These are phyloP conservation scores for Ochromonas danica DNA, from an alignment of 108 stramenopile genomes.

Conservation along the genomic window DNA sequence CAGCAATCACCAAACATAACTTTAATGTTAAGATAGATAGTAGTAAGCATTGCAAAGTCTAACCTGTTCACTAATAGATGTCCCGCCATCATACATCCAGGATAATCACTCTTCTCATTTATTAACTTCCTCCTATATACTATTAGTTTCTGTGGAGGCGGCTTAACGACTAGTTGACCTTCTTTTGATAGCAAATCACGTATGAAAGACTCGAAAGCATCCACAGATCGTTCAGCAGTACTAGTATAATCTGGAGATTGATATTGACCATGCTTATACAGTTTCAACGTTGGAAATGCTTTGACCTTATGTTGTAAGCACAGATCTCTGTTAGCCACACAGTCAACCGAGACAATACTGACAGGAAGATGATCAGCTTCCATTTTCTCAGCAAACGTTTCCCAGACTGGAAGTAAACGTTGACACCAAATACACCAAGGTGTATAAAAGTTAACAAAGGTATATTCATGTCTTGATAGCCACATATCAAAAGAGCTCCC, in stretches of 20 bases:
- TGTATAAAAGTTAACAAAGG: constrained; percentile 81
- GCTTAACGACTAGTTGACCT: background rate
- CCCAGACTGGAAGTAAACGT: background rate
- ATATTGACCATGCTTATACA: constrained; percentile 59
- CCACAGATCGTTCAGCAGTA: constrained; percentile 81
- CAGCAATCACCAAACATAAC: background rate
- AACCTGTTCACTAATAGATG: constrained; percentile 28
- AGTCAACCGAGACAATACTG: constrained; percentile 70
- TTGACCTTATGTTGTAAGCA: constrained; percentile 72
- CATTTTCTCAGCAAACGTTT: constrained; percentile 66
- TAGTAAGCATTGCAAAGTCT: background rate
- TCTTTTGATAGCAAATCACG: background rate
- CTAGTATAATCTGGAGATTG: constrained; percentile 71
- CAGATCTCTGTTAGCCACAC: constrained; percentile 70
- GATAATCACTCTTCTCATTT: too few relatives aligned
- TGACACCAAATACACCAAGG: constrained; percentile 68
- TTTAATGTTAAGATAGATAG: background rate
- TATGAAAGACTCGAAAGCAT: constrained; percentile 53
- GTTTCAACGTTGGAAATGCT: constrained; percentile 83
- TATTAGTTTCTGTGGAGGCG: too few relatives aligned
- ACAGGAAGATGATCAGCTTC: constrained; percentile 7
- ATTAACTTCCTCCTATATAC: too few relatives aligned
- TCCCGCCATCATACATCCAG: constrained; percentile 62
- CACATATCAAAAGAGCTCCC: constrained; percentile 64
- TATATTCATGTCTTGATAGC: constrained; percentile 67